phyloP scores from a whole-genome alignment of 306 rosid species.

The Bauhinia variegata region DNA sequence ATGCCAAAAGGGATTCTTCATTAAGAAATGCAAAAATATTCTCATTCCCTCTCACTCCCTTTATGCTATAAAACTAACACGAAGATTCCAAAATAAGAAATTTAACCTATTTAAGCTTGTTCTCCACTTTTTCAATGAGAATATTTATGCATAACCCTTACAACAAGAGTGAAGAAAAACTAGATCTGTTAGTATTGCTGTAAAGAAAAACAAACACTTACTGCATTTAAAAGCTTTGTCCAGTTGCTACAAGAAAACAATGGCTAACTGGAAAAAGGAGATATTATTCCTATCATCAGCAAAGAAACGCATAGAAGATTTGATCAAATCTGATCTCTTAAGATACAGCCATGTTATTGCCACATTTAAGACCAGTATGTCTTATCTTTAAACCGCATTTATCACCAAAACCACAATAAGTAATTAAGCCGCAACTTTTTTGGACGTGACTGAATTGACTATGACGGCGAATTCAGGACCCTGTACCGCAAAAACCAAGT shows the following conservation, averaged over 20 bases:
- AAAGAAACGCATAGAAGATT: conserved; percentile 32
- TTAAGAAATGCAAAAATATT: conserved; percentile 1
- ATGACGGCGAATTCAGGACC: conserved; percentile 89
- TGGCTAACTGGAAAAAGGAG: conserved; percentile 48
- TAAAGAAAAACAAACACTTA: conserved; percentile 32
- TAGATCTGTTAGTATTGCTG: not conserved
- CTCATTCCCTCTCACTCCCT: not conserved
- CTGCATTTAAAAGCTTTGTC: conserved; percentile 36
- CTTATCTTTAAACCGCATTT: conserved; percentile 35
- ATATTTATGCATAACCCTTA: too few relatives aligned
- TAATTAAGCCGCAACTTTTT: conserved; percentile 62
- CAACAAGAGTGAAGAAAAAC: not conserved
- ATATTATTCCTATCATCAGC: conserved; percentile 29
- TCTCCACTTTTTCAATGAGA: too few relatives aligned
- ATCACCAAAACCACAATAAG: conserved; percentile 2
- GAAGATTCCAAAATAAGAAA: too few relatives aligned
- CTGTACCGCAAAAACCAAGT: conserved; percentile 47
- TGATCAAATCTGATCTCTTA: conserved; percentile 35
- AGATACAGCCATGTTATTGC: conserved; percentile 30
- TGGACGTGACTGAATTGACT: conserved; percentile 58
- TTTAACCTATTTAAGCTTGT: too few relatives aligned
- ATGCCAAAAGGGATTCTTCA: conserved; percentile 38
- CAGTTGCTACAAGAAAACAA: conserved; percentile 38
- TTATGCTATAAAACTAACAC: too few relatives aligned
- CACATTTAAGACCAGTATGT: too few relatives aligned